Conservation (phyloP, 1,284 basidiomycete species). For the Rhodofomes roseus region DNA sequence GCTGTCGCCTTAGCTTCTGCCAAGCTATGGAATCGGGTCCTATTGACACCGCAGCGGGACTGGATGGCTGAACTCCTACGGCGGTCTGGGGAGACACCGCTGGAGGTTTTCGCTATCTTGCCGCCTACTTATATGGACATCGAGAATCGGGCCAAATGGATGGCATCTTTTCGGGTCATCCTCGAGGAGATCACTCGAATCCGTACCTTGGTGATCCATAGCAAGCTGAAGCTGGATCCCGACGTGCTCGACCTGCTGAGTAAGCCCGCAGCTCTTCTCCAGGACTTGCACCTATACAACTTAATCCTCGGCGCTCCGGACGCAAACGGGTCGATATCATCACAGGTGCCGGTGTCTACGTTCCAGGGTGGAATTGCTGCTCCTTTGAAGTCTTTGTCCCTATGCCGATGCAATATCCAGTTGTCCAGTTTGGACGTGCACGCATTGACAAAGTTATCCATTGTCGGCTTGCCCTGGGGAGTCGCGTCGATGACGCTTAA, state of each 20-base stretch:
- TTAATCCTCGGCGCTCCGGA: not conserved
- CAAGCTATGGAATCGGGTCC: not conserved
- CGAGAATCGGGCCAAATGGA: not conserved
- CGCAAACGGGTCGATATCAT: not conserved
- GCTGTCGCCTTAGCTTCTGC: not conserved
- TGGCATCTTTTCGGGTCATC: not conserved
- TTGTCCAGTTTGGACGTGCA: not conserved
- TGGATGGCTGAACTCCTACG: not conserved
- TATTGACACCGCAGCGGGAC: not conserved
- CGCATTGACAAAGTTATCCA: not conserved
- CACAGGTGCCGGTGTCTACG: not conserved
- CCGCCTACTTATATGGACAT: not conserved
- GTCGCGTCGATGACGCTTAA: not conserved
- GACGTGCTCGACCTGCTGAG: not conserved
- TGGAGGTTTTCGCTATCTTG: not conserved
- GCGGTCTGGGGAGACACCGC: not conserved
- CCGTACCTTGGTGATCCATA: not conserved
- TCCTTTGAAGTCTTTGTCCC: not conserved
- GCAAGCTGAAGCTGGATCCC: not conserved
- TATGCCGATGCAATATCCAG: not conserved
- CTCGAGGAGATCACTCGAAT: not conserved
- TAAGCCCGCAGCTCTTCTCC: not conserved
- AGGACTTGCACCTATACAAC: not conserved
- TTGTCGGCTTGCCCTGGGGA: not conserved
- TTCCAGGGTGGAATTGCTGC: not conserved